Base-by-base conservation (phyloP, 495 filamentous ascomycete genomes). In the Niebla homalea region DNA sequence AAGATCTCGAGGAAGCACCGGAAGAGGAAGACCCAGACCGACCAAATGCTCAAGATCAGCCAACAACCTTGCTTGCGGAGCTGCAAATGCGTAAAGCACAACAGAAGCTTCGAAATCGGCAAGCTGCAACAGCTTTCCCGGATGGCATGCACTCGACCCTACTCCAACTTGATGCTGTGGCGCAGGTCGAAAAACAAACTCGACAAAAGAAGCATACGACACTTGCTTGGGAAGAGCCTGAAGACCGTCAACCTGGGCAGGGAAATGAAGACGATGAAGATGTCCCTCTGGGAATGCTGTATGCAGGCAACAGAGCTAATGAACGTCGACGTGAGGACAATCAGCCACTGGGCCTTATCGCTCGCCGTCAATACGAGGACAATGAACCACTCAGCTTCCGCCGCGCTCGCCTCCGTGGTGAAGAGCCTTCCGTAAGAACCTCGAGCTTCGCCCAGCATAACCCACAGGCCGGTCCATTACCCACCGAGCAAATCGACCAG, bases 1-100 rank as follows among this genome's bases (percentile, higher is more conserved):
- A 25, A 2, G 50, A 57, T 38, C 49, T 51, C 49, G 26, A 57
- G 35, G 54, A 56, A 40, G 41, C 65, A 20, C 53, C 63, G 8
- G 54, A 58, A 11, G 52, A 47, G 2, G 65, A 65, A 32, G 66
- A 67, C 12, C 63, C 61, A 10, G 59, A 67, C 20, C 63, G 58
- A 51, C 62, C 66, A 16, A 63, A 64, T 4, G 66, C 67, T 18
- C 62, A 68, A 3, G 64, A 67, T 21, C 74, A 79, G 18, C 92
- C 92, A 4, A 94, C 85, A 3, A 98, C 92, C 1, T 74, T 98
- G 0, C 76, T 98, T 19, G 93, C 93, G 2, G 92, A 98, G 61
- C 70, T 98, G 16, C 85, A 95, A 63, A 68, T 92, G 43, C 80
- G 92, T 23, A 97, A 97, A 61, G 78, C 81, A 36, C 84, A 90